Conservation (phyloP, 352 stramenopile species). For the Pythium scleroteichum region DNA sequence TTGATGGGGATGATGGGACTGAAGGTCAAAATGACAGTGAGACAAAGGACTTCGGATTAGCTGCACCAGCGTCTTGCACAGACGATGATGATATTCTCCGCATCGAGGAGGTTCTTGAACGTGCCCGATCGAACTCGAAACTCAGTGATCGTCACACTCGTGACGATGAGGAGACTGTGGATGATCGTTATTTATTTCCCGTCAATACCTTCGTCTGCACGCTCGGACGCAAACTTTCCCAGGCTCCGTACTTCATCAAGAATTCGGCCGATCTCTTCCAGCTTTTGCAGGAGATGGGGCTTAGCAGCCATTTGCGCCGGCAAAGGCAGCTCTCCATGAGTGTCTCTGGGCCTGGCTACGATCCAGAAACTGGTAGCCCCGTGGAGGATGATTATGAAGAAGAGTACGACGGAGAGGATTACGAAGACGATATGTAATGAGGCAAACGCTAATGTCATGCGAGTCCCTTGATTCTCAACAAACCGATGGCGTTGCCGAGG, state of each 20-base stretch:
- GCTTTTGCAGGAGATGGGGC: slow-evolving; percentile 81
- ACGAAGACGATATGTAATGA: slow-evolving; percentile 26
- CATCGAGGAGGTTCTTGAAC: slow-evolving; percentile 21
- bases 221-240: slow-evolving; percentile 75
- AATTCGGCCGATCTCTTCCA: slow-evolving; percentile 86
- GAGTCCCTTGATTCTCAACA: slow-evolving; percentile 66
- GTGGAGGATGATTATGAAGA: slow-evolving; percentile 26
- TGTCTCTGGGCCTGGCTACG: slow-evolving; percentile 19
- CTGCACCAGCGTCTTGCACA: background rate
- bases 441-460: slow-evolving; percentile 25
- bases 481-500: slow-evolving; percentile 72
- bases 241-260: slow-evolving; percentile 87
- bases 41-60: no score
- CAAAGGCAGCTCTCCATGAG: slow-evolving; percentile 68
- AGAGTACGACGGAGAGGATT: slow-evolving; percentile 20
- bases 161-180: slow-evolving; percentile 39
- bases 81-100: slow-evolving; percentile 30
- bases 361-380: slow-evolving; percentile 20
- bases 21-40: background rate
- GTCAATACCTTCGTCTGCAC: slow-evolving; percentile 88
- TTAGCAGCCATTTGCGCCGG: slow-evolving; percentile 77
- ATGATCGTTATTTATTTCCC: slow-evolving; percentile 66
- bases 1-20: slow-evolving; percentile 2
- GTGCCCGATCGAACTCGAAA: slow-evolving; percentile 15
- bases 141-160: slow-evolving; percentile 29